Evolutionary conservation across 495 filamentous ascomycete species (phyloP).

Genomic region (Neurospora sp.): DNA sequence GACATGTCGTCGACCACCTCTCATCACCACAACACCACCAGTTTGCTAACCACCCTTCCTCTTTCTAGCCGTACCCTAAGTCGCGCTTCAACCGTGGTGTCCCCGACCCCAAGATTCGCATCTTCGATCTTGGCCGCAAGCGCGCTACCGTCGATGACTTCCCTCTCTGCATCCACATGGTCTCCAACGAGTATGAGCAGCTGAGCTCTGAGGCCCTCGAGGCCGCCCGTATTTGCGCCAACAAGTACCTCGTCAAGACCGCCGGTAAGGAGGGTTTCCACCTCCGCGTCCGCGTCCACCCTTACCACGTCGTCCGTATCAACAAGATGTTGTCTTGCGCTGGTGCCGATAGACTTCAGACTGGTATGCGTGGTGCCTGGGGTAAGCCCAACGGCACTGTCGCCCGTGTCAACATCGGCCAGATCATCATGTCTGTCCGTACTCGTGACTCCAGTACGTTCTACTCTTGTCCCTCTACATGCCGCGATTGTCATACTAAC

Average conservation of each 20-base stretch:
- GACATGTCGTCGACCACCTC: background rate
- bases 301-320: constrained; percentile 99
- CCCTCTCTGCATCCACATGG: constrained; percentile 93
- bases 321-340: constrained; percentile 99
- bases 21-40: background rate
- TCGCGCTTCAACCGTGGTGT: constrained; percentile 99
- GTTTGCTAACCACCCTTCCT: constrained; percentile 24
- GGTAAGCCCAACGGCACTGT: constrained; percentile 97
- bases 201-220: constrained; percentile 97
- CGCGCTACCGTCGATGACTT: constrained; percentile 97
- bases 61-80: constrained; percentile 86
- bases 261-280: constrained; percentile 99
- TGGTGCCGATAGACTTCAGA: constrained; percentile 99
- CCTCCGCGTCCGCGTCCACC: constrained; percentile 94
- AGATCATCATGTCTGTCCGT: constrained; percentile 92
- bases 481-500: constrained; percentile 16
- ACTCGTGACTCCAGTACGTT: constrained; percentile 77
- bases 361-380: constrained; percentile 99
- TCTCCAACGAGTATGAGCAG: constrained; percentile 99
- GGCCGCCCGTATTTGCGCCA: constrained; percentile 98
- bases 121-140: constrained; percentile 99
- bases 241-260: constrained; percentile 98
- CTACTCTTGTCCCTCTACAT: background rate
- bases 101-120: constrained; percentile 96
- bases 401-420: constrained; percentile 98